Conservation (phyloP, 1,139 yeast species). For the Pichia sp. region DNA sequence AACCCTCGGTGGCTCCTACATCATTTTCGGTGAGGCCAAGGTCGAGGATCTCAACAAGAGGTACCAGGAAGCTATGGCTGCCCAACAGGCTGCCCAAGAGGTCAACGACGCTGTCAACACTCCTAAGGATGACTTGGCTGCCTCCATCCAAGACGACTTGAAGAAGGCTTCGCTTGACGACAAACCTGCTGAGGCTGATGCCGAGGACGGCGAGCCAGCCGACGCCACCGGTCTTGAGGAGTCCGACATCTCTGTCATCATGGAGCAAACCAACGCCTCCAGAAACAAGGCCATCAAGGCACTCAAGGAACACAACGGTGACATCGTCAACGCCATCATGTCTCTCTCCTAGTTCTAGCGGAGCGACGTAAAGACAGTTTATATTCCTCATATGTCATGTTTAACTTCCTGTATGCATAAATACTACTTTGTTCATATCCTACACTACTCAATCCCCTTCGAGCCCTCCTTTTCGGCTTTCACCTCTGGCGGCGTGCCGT, state of each 20-base stretch:
- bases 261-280: slow-evolving; percentile 86
- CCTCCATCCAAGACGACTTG: slow-evolving; percentile 85
- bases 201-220: slow-evolving; percentile 63
- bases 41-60: slow-evolving; percentile 86
- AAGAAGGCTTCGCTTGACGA: slow-evolving; percentile 60
- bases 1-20: slow-evolving; percentile 90
- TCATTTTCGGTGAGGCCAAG: slow-evolving; percentile 97
- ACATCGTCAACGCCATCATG: slow-evolving; percentile 95
- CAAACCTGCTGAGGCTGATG: slow-evolving; percentile 42
- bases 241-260: slow-evolving; percentile 75
- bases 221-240: slow-evolving; percentile 78
- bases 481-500: not conserved
- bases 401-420: not conserved
- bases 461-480: not conserved
- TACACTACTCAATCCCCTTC: not conserved
- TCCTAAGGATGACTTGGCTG: slow-evolving; percentile 51
- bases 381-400: not conserved
- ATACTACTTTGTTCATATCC: not conserved
- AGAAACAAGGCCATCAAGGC: slow-evolving; percentile 90
- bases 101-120: slow-evolving; percentile 32
- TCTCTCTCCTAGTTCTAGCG: slow-evolving; percentile 48
- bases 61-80: slow-evolving; percentile 69
- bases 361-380: not conserved
- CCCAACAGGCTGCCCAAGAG: slow-evolving; percentile 56
- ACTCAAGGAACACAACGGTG: slow-evolving; percentile 83